phyloP scores from a whole-genome alignment of 2,329 filamentous ascomycete genomes.

The Arthrobotrys musiformis region DNA sequence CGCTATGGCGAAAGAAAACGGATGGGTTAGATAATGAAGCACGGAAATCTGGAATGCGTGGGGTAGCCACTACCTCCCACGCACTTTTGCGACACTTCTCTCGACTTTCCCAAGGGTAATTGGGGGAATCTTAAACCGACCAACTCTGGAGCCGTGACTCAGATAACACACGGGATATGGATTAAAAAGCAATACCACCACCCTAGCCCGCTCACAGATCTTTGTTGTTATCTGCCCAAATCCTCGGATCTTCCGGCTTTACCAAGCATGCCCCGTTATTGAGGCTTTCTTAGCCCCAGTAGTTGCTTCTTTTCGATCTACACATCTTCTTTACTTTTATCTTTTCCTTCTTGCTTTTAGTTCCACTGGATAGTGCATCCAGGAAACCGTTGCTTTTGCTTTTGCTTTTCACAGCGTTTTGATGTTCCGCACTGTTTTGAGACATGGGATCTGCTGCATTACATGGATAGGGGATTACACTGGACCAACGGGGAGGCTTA shows the following conservation, averaged over 20 bases:
- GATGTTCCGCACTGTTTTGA: background rate
- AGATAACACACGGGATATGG: slow-evolving; percentile 30
- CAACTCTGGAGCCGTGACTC: slow-evolving; percentile 31
- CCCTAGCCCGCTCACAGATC: slow-evolving; percentile 16
- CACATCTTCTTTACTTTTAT: background rate
- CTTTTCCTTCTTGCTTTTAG: slow-evolving; percentile 6
- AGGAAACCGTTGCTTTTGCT: background rate
- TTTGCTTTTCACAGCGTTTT: slow-evolving; percentile 6
- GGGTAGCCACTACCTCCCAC: slow-evolving; percentile 20
- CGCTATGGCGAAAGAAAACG: slow-evolving; percentile 45
- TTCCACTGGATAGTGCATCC: slow-evolving; percentile 20
- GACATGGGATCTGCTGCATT: slow-evolving; percentile 17
- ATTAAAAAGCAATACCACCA: background rate
- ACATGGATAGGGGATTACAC: slow-evolving; percentile 22
- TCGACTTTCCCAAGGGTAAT: slow-evolving; percentile 23
- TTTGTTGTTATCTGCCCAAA: slow-evolving; percentile 17
- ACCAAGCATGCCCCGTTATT: slow-evolving; percentile 13
- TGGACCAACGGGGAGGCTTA: slow-evolving; percentile 3
- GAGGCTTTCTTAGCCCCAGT: background rate
- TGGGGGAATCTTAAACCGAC: slow-evolving; percentile 35
- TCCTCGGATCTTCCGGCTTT: slow-evolving; percentile 24
- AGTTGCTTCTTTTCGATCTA: background rate
- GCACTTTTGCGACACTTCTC: slow-evolving; percentile 6
- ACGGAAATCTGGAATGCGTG: slow-evolving; percentile 29
- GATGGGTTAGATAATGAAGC: slow-evolving; percentile 45